These are phyloP conservation scores for Aspergillus hortae DNA, from an alignment of 2,329 filamentous ascomycete species.

Conservation along the genomic window DNA sequence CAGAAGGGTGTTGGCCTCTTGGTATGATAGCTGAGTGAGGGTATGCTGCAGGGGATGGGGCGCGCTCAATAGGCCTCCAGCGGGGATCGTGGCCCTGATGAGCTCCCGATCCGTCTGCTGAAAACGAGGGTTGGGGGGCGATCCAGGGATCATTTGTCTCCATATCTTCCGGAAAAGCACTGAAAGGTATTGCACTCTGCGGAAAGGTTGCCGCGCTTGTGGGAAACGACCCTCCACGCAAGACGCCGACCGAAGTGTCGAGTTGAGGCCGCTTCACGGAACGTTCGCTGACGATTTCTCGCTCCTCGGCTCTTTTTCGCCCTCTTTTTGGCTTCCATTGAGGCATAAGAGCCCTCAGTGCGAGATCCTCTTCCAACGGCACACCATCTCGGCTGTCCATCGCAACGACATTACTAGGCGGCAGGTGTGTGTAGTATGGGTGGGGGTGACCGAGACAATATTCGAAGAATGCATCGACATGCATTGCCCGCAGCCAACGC, in stretches of 20 bases:
- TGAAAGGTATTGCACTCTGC: slow-evolving; percentile 49
- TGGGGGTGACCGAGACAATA: slow-evolving; percentile 76
- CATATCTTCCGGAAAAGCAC: slow-evolving; percentile 54
- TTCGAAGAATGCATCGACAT: slow-evolving; percentile 91
- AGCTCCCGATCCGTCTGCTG: slow-evolving; percentile 33
- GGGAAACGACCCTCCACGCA: slow-evolving; percentile 41
- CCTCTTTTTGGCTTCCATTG: slow-evolving; percentile 64
- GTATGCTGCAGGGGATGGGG: slow-evolving; percentile 65
- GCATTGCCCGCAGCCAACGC: slow-evolving; percentile 97
- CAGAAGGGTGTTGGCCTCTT: slow-evolving; percentile 30
- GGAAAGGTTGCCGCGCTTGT: slow-evolving; percentile 49
- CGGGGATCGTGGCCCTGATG: slow-evolving; percentile 34
- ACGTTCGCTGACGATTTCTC: slow-evolving; percentile 56
- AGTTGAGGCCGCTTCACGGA: slow-evolving; percentile 59
- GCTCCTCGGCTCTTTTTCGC: slow-evolving; percentile 59
- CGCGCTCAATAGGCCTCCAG: slow-evolving; percentile 51
- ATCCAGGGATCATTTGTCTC: slow-evolving; percentile 43
- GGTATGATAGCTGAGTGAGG: slow-evolving; percentile 77
- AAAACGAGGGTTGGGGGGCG: slow-evolving; percentile 40
- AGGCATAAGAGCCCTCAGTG: slow-evolving; percentile 76
- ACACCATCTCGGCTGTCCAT: slow-evolving; percentile 74
- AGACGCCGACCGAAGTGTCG: slow-evolving; percentile 49
- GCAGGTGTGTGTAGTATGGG: slow-evolving; percentile 75
- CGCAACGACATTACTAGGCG: slow-evolving; percentile 60
- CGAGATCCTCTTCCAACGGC: slow-evolving; percentile 80